These are phyloP conservation scores for Clavariopsis aquatica DNA, from an alignment of 495 filamentous ascomycete species.

Conservation along the genomic window DNA sequence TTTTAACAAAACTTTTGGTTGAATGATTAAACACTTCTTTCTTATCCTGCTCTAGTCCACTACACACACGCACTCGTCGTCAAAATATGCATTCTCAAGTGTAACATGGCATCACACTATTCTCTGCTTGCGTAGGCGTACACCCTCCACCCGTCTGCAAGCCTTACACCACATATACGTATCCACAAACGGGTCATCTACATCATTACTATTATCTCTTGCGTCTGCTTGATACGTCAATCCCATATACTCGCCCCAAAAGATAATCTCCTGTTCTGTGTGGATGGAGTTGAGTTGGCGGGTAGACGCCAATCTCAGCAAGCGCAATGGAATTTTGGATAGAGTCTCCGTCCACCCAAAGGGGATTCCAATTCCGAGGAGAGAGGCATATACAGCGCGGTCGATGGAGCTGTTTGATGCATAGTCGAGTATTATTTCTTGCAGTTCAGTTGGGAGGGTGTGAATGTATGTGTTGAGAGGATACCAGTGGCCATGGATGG, in stretches of 20 bases:
- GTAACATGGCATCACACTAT: no score
- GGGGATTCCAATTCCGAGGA: conserved; percentile 3
- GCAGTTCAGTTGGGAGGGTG: conserved; percentile 1
- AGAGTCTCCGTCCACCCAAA: neutral
- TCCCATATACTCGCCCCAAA: neutral
- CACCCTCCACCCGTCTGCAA: no score
- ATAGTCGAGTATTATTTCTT: conserved; percentile 3
- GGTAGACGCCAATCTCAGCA: neutral
- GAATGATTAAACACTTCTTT: no score
- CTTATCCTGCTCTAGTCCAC: no score
- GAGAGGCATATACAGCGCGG: neutral
- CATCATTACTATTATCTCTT: neutral
- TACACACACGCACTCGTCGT: no score
- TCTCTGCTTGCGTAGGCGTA: no score
- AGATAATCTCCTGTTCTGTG: neutral
- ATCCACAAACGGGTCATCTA: no score
- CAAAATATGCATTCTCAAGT: no score
- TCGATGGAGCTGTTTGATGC: neutral
- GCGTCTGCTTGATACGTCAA: neutral
- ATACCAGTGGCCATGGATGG: neutral
- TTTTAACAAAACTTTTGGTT: no score
- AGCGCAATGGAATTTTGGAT: neutral
- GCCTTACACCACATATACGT: no score
- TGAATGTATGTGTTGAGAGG: neutral
- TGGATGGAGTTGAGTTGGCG: neutral